phyloP scores from a whole-genome alignment of 345 rosid species.

The Cochlearia excelsa region DNA sequence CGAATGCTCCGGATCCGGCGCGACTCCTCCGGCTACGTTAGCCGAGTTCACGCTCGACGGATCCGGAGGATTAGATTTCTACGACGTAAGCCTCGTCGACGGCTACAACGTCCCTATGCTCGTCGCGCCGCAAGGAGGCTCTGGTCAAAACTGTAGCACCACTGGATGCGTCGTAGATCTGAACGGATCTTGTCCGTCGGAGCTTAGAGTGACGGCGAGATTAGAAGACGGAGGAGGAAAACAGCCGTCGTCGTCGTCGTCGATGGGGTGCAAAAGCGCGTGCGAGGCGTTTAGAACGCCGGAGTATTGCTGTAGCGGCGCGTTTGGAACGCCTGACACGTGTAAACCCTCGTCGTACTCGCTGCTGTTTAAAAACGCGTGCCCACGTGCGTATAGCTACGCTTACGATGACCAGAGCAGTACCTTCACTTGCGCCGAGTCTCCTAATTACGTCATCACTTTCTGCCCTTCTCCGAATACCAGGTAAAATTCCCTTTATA shows the following conservation, averaged over 20 bases:
- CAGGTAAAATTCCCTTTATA: slow-evolving; percentile 46
- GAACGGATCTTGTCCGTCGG: slow-evolving; percentile 68
- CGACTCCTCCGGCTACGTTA: slow-evolving; percentile 71
- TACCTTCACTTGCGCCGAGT: slow-evolving; percentile 84
- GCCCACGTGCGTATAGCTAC: slow-evolving; percentile 93
- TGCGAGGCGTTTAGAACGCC: slow-evolving; percentile 74
- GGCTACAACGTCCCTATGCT: slow-evolving; percentile 81
- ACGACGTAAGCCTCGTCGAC: slow-evolving; percentile 81
- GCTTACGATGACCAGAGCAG: slow-evolving; percentile 93
- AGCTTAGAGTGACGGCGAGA: slow-evolving; percentile 48
- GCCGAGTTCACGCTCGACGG: slow-evolving; percentile 82
- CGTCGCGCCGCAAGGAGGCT: slow-evolving; percentile 71
- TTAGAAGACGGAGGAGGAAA: slow-evolving; percentile 31
- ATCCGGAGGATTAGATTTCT: slow-evolving; percentile 61
- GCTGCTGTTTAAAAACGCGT: slow-evolving; percentile 66
- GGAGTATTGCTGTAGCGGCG: slow-evolving; percentile 83
- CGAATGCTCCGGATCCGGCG: slow-evolving; percentile 72
- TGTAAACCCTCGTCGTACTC: slow-evolving; percentile 83
- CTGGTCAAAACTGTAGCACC: slow-evolving; percentile 59
- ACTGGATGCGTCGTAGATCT: slow-evolving; percentile 72
- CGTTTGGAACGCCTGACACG: slow-evolving; percentile 55
- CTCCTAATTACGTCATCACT: slow-evolving; percentile 67
- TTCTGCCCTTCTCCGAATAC: slow-evolving; percentile 82
- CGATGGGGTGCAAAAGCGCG: slow-evolving; percentile 81
- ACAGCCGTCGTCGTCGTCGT: slow-evolving; percentile 8